These are phyloP conservation scores for Debaryomyces udenii DNA, from an alignment of 1,139 yeast genomes.

Conservation along the genomic window DNA sequence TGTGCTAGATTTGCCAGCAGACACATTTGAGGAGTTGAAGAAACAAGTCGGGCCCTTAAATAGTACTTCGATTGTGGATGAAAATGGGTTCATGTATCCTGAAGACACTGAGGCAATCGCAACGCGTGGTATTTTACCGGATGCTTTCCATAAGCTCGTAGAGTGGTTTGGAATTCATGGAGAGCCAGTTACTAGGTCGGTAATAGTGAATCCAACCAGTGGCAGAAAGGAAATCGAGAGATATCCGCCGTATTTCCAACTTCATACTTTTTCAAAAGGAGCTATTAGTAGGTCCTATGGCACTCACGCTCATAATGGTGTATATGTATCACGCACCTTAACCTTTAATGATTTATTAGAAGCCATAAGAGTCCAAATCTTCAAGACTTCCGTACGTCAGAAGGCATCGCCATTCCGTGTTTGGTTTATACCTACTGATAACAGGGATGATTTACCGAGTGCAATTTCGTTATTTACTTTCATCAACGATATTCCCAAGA, in stretches of 20 bases:
- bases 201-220: slow-evolving; percentile 40
- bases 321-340: slow-evolving; percentile 33
- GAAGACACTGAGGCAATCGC: slow-evolving; percentile 35
- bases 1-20: slow-evolving; percentile 30
- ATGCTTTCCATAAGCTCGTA: slow-evolving; percentile 44
- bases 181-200: slow-evolving; percentile 49
- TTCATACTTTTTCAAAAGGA: slow-evolving; percentile 51
- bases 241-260: slow-evolving; percentile 50
- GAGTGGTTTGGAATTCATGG: slow-evolving; percentile 59
- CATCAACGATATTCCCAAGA: slow-evolving; percentile 33
- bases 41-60: slow-evolving; percentile 37
- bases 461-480: slow-evolving; percentile 31
- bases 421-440: slow-evolving; percentile 41
- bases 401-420: slow-evolving; percentile 29
- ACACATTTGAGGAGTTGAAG: slow-evolving; percentile 30
- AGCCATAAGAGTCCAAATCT: slow-evolving; percentile 23
- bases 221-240: slow-evolving; percentile 53
- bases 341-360: slow-evolving; percentile 40
- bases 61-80: slow-evolving; percentile 33
- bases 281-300: slow-evolving; percentile 13
- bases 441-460: slow-evolving; percentile 27
- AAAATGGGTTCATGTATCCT: slow-evolving; percentile 33
- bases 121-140: slow-evolving; percentile 38
- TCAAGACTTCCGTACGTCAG: slow-evolving; percentile 22
- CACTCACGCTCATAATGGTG: slow-evolving; percentile 18